Percentiles rank a stretch among this genome's conserved stretches.
These are phyloP conservation scores for Zymoseptoria ardabiliae DNA, from an alignment of 2,329 filamentous ascomycete species.

Conservation along the genomic window DNA sequence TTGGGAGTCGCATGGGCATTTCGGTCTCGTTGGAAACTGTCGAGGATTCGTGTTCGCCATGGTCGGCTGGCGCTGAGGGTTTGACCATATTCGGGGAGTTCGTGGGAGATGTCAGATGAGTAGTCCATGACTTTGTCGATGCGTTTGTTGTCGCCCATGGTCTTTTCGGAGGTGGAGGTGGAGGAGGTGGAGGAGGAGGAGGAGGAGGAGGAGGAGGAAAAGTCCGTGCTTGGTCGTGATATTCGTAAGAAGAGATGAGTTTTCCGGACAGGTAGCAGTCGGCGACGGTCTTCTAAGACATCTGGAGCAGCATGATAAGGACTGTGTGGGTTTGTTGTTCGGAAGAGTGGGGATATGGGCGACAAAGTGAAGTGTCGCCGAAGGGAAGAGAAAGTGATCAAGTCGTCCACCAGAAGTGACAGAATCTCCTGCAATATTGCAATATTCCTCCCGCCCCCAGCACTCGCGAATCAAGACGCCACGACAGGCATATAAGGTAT, in stretches of 20 bases:
- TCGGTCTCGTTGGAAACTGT: slow-evolving; percentile 59
- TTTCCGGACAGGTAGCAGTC: background rate
- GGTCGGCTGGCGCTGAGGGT: slow-evolving; percentile 12
- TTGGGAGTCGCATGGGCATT: slow-evolving; percentile 45
- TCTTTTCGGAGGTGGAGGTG: background rate
- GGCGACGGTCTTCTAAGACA: background rate
- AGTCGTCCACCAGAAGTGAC: background rate
- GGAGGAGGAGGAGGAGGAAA: background rate
- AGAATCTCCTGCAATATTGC: background rate
- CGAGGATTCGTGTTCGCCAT: slow-evolving; percentile 38
- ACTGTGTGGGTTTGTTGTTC: background rate
- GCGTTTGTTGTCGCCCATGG: background rate
- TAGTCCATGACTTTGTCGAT: slow-evolving; percentile 14
- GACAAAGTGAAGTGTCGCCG: background rate
- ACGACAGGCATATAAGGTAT: background rate
- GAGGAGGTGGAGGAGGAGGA: background rate
- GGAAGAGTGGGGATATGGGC: too few relatives aligned
- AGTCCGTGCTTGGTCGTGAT: background rate
- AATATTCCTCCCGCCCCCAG: background rate
- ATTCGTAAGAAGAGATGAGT: background rate
- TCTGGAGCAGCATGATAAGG: background rate
- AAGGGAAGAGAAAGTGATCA: background rate
- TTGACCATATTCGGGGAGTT: slow-evolving; percentile 22
- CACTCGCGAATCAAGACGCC: background rate
- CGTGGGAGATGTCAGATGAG: slow-evolving; percentile 7